phyloP scores from a whole-genome alignment of 2,329 filamentous ascomycete species.

The Nannizzia gypsea region DNA sequence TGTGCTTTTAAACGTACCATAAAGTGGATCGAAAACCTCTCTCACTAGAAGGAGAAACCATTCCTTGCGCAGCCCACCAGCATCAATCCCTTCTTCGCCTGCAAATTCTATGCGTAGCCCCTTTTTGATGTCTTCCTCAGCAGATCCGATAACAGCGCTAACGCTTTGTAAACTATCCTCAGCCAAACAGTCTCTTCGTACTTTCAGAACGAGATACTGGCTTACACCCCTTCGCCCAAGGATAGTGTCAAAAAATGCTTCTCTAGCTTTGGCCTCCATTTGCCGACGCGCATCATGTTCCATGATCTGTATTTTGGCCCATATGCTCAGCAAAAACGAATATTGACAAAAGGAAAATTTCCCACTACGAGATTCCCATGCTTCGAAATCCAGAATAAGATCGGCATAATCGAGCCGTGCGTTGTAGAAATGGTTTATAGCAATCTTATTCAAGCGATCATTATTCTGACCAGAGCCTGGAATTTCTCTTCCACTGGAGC shows the following conservation, averaged over 20 bases:
- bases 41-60: conserved; percentile 84
- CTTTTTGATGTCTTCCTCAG: conserved; percentile 80
- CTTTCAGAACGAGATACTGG: conserved; percentile 63
- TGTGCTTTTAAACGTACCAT: conserved; percentile 48
- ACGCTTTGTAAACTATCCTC: conserved; percentile 79
- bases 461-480: neutral
- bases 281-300: conserved; percentile 79
- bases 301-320: conserved; percentile 81
- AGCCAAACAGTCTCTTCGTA: conserved; percentile 73
- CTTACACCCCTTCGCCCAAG: conserved; percentile 61
- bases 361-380: conserved; percentile 63
- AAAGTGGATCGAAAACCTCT: conserved; percentile 82
- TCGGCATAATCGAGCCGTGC: conserved; percentile 78
- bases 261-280: conserved; percentile 77
- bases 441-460: conserved; percentile 18
- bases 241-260: conserved; percentile 85
- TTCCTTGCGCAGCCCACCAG: conserved; percentile 79
- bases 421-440: conserved; percentile 79
- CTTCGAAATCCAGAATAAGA: conserved; percentile 71
- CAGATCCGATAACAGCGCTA: conserved; percentile 69
- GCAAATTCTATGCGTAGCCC: conserved; percentile 72
- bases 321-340: conserved; percentile 81
- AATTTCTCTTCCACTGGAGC: neutral
- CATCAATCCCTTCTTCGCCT: conserved; percentile 85
- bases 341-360: conserved; percentile 88